phyloP scores from a whole-genome alignment of 1,139 yeast species.

The Waltiozyma sp. region DNA sequence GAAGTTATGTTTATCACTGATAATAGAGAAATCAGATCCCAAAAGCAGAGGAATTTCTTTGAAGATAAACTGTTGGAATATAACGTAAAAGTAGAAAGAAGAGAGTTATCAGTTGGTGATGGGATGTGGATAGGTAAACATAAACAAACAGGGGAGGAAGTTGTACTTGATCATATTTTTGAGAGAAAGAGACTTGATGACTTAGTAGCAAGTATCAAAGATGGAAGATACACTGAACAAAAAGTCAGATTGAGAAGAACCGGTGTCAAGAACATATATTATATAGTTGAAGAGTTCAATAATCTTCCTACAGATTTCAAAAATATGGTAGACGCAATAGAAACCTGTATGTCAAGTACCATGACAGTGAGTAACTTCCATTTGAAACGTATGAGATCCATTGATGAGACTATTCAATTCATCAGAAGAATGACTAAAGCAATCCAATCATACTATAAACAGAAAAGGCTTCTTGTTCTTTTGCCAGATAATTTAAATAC shows the following conservation, averaged over 20 bases:
- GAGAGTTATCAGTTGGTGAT: slow-evolving; percentile 74
- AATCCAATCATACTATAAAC: slow-evolving; percentile 28
- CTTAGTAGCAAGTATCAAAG: slow-evolving; percentile 68
- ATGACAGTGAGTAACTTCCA: slow-evolving; percentile 58
- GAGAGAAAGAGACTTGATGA: slow-evolving; percentile 90
- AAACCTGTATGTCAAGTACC: slow-evolving; percentile 68
- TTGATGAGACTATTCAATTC: slow-evolving; percentile 67
- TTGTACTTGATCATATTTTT: slow-evolving; percentile 65
- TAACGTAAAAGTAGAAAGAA: slow-evolving; percentile 42
- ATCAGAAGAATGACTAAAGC: slow-evolving; percentile 46
- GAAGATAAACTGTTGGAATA: slow-evolving; percentile 37
- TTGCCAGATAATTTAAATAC: slow-evolving; percentile 38
- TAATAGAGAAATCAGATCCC: slow-evolving; percentile 65
- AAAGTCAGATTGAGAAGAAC: slow-evolving; percentile 63
- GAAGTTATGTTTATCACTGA: slow-evolving; percentile 61
- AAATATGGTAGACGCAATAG: slow-evolving; percentile 51
- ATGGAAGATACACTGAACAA: slow-evolving; percentile 84
- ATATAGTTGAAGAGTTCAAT: slow-evolving; percentile 71
- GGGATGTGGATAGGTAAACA: slow-evolving; percentile 80
- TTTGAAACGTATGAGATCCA: slow-evolving; percentile 54
- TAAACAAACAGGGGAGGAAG: slow-evolving; percentile 43
- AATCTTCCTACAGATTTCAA: slow-evolving; percentile 33
- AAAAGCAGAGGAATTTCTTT: slow-evolving; percentile 55
- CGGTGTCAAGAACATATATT: slow-evolving; percentile 57
- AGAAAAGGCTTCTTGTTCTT: slow-evolving; percentile 32